A percentile compares a stretch with the other conserved stretches of the same genome.
Conservation (phyloP, 177 flowering plant genomes). For the Tripterygium wilfordii region DNA sequence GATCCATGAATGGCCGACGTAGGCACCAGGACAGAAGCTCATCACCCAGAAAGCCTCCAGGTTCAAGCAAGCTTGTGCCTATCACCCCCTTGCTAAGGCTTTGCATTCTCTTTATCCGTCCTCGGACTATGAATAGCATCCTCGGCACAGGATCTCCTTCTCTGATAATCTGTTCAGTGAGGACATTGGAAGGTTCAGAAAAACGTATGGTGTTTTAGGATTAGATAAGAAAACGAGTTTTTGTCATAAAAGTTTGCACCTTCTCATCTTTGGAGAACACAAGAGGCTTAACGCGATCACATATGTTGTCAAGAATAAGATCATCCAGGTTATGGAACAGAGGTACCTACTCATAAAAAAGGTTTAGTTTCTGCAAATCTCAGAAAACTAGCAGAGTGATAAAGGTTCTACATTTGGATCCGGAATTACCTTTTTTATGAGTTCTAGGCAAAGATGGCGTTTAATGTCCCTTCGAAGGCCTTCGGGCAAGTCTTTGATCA, state of each 20-base stretch:
- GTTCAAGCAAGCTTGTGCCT: slow-evolving; percentile 65
- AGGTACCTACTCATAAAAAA: too few relatives aligned
- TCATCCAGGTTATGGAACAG: slow-evolving; percentile 82
- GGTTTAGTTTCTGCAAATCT: background rate
- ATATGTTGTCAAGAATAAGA: slow-evolving; percentile 87
- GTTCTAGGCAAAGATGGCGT: slow-evolving; percentile 76
- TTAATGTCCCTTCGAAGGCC: slow-evolving; percentile 92
- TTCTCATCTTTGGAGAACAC: slow-evolving; percentile 86
- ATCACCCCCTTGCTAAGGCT: slow-evolving; percentile 73
- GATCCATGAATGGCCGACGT: slow-evolving; percentile 77
- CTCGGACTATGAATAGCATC: slow-evolving; percentile 73
- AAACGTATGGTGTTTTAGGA: background rate
- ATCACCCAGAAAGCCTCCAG: slow-evolving; percentile 28
- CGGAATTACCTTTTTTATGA: slow-evolving; percentile 87
- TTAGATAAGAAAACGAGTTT: background rate
- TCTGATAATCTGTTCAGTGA: slow-evolving; percentile 56
- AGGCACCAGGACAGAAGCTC: background rate
- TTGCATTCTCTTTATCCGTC: slow-evolving; percentile 64
- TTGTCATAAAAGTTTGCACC: slow-evolving; percentile 41
- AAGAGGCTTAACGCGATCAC: slow-evolving; percentile 79
- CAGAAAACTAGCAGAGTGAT: too few relatives aligned
- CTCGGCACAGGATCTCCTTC: slow-evolving; percentile 93
- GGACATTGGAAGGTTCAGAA: background rate
- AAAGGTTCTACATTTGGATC: too few relatives aligned
- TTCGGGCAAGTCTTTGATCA: slow-evolving; percentile 83